Evolutionary conservation across 306 rosid genomes (phyloP).

Genomic region (Cajanus cajan): DNA sequence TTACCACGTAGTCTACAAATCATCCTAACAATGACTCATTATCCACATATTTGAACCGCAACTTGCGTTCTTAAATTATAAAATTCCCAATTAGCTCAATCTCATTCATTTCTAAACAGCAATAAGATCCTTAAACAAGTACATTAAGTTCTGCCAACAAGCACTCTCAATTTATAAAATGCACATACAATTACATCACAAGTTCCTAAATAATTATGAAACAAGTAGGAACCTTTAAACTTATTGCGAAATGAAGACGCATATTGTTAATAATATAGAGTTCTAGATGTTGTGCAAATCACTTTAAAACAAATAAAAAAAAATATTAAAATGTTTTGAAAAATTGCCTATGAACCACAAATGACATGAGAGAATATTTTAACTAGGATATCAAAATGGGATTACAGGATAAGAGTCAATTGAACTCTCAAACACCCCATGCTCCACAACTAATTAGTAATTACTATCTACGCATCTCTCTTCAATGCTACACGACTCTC

Average conservation of each 20-base stretch:
- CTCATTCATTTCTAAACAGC: not conserved
- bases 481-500: not conserved
- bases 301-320: not conserved
- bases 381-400: not conserved
- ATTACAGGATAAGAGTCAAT: not conserved
- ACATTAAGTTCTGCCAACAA: not conserved
- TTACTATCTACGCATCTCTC: not conserved
- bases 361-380: not conserved
- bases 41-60: not conserved
- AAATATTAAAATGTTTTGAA: not conserved
- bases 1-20: not conserved
- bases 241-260: not conserved
- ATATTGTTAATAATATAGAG: not conserved
- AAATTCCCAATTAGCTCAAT: not conserved
- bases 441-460: not conserved
- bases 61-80: not conserved
- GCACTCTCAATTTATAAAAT: not conserved
- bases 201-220: not conserved
- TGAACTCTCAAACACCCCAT: not conserved
- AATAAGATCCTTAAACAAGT: not conserved
- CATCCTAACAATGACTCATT: not conserved
- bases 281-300: not conserved
- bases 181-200: not conserved
- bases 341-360: not conserved
- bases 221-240: not conserved